Evolutionary conservation across 495 filamentous ascomycete genomes (phyloP), one percentile per base, ranked within the genome.

Genomic region (Evernia prunastri): DNA sequence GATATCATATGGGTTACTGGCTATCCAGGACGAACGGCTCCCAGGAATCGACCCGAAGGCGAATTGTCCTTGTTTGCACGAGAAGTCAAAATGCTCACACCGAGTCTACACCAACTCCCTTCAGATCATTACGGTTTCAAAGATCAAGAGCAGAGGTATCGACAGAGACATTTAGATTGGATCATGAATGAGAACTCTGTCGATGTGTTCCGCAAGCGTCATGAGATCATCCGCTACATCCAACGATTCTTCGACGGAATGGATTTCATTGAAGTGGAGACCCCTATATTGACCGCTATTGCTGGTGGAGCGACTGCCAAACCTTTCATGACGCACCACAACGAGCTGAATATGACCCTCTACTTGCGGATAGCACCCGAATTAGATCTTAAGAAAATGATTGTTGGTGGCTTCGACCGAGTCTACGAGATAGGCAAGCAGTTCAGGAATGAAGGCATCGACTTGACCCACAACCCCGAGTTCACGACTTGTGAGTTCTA

Each of bases 401-500:
- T 97, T 31, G 92, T 97, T 23, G 94, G 94, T 72, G 94, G 94
- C 56, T 79, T 97, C 7, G 88, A 96, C 75, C 83, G 87, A 68
- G 92, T 97, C 13, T 97, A 94, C 75, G 94, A 99, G 71, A 82
- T 97, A 59, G 94, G 95, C 25, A 84, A 89, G 4, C 87, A 90
- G 66, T 96, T 97, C 82, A 81, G 94, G 64, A 99, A 97, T 69
- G 94, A 99, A 74, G 92, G 90, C 60, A 89, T 95, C 70, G 94
- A 99, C 77, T 80, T 95, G 59, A 97, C 94, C 18, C 95, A 99
- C 81, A 99, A 99, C 78, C 94, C 94, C 3, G 94, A 99, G 71
- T 99, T 97, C 80, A 97, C 95, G 15, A 92, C 92, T 17, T 92
- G 89, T 71, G 95, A 99, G 75, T 97, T 97, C 80, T 99, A 99